Conservation (phyloP, 192 early-diverging fungal genomes). For the Geranomyces michiganensis region DNA sequence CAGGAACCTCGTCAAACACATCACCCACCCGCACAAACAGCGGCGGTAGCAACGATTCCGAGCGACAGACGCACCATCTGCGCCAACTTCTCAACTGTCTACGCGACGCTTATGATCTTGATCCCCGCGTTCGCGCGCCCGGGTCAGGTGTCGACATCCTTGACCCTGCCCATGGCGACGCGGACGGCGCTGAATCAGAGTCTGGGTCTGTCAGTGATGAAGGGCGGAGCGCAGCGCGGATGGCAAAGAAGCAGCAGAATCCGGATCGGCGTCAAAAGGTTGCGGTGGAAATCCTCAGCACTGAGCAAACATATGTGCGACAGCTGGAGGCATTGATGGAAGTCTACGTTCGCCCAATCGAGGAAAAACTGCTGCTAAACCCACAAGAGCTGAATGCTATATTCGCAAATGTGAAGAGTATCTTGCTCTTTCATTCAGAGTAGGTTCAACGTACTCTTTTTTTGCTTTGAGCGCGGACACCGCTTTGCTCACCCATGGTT, state of each 20-base stretch:
- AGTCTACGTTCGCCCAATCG: slow-evolving; percentile 51
- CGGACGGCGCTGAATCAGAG: neutral
- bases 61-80: neutral
- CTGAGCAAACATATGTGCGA: slow-evolving; percentile 87
- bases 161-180: neutral
- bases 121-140: slow-evolving; percentile 20
- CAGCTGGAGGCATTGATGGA: slow-evolving; percentile 75
- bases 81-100: slow-evolving; percentile 24
- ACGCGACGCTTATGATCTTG: slow-evolving; percentile 26
- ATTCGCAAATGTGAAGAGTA: slow-evolving; percentile 84
- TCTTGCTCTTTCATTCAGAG: slow-evolving; percentile 70
- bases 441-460: no score
- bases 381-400: slow-evolving; percentile 29
- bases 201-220: neutral
- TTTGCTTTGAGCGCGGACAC: no score
- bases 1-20: no score
- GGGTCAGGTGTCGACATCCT: slow-evolving; percentile 25
- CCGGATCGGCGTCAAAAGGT: slow-evolving; percentile 66
- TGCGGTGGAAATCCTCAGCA: slow-evolving; percentile 77
- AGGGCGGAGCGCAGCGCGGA: slow-evolving; percentile 4
- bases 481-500: no score
- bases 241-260: slow-evolving; percentile 35
- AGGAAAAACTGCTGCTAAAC: slow-evolving; percentile 34
- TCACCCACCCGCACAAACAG: neutral
- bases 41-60: neutral